Base-by-base conservation (phyloP, 108 stramenopile species). In the Fistulifera solaris region DNA sequence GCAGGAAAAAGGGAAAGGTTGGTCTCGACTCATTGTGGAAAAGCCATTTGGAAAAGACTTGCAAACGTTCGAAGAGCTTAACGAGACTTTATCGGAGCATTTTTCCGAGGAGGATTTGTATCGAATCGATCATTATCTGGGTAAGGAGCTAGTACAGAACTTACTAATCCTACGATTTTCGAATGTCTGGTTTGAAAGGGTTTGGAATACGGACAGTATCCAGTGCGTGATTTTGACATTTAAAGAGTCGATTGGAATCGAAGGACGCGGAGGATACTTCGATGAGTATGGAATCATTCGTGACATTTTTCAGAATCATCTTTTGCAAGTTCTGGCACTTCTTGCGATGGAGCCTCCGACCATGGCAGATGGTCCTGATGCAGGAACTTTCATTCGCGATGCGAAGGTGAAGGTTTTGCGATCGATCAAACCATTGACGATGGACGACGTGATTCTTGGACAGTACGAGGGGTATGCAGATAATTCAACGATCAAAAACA, bases 91-190 rank as follows among this genome's bases (percentile, higher is more conserved):
- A 54, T 62, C 54, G 23, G 45, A 68, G 45, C 77, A 84, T 50
- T 95, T 95, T 71, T 59, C 75, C 15, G 98, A 99, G 65, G 68
- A 89, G 41, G 71, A 78, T 25, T 57, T 96, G 38, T 99, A 87
- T 73, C 87, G 98, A 10, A 99, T 99, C 54, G 98, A 99, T 61
- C 98, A 99, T 56, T 99, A 97, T 66, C 67, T 99, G 14, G 98
- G 98, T 23, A 99, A 99, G 73, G 98, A 99, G 73, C 93, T 99
- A 89, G 96, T 96, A 17, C 94, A 96, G 72, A 98, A 96, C 66
- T 49, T 97, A 38, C 72, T 85, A 40, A 77, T 94, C 1, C 56
- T 96, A 58, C 68, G 96, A 17, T 99, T 97, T 62, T 85, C 81
- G 4, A 99, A 99, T 65, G 62, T 70, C 10, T 89, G 85, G 77